Percentiles rank a stretch among this genome's conserved stretches.
Evolutionary conservation across 257 asterid species (phyloP).

Genomic region (Solanum ossicruentum): DNA sequence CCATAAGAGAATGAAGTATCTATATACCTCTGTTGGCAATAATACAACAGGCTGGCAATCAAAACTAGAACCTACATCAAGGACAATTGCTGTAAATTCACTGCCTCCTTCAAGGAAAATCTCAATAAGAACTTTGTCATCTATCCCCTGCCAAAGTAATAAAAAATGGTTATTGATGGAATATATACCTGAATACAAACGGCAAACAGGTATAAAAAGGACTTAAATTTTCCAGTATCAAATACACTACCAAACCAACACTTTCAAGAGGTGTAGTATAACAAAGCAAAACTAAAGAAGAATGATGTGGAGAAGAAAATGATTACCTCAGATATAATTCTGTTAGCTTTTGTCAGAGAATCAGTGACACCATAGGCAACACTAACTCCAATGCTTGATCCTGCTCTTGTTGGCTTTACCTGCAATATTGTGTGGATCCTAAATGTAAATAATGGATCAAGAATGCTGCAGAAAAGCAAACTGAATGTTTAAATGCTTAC

Average conservation of each 20-base stretch:
- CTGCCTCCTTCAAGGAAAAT: conserved; percentile 82
- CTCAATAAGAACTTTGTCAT: conserved; percentile 69
- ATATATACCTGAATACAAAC: conserved; percentile 1
- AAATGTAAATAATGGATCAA: neutral
- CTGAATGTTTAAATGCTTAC: conserved; percentile 28
- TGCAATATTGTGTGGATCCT: conserved; percentile 11
- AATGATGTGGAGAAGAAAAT: neutral
- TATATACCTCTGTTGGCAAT: conserved; percentile 70
- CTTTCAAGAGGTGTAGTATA: neutral
- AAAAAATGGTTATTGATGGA: neutral
- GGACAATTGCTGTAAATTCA: conserved; percentile 81
- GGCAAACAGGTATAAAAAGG: neutral
- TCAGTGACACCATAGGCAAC: conserved; percentile 88
- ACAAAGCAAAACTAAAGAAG: conserved; percentile 1
- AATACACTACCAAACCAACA: neutral
- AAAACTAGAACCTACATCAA: conserved; percentile 64
- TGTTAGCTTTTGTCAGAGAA: conserved; percentile 55
- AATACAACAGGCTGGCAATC: conserved; percentile 65
- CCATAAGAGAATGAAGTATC: neutral
- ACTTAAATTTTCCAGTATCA: neutral
- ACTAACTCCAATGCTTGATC: conserved; percentile 84
- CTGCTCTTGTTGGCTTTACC: conserved; percentile 91
- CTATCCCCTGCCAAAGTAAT: conserved; percentile 54
- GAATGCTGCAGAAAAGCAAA: neutral
- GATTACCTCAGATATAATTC: conserved; percentile 66